Evolutionary conservation across 2,329 filamentous ascomycete genomes (phyloP), one percentile per base, ranked within the genome.

Genomic region (Pyricularia pennisetigena): DNA sequence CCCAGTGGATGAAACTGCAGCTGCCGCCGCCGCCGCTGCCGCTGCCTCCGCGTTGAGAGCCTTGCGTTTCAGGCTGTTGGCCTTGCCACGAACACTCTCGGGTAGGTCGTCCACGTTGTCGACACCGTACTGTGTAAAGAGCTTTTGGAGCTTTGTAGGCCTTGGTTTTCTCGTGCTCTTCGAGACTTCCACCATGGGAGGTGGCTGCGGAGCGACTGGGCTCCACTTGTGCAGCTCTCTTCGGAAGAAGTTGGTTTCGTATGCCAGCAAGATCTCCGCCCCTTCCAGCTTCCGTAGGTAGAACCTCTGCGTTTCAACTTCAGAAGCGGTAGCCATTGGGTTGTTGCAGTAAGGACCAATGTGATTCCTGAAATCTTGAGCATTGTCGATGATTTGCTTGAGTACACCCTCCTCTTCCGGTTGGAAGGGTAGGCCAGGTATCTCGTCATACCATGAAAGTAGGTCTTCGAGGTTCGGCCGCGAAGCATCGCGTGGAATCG

Each of bases 251-350:
- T 99, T 99, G n/a, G 94, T 97, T 80, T 99, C 95, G 69, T 90
- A 90, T 0, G 94, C 87, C 2, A 99, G 83, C 3, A 99, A 84
- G 67, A 99, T 94, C 76, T 99, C 95, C 0, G 95, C 94, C 2
- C 95, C 95, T 79, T 99, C 95, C 68, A 99, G 93, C 80, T 99
- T 99, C 69, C 95, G 91, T 59, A 99, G 83, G 74, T 97, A 98
- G 78, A 99, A 99, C 6, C 96, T 88, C 77, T 97, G 90, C 0
- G 91, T 94, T 68, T 93, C 91, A 9, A 93, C 89, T 76, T 98
- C 94, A 23, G 94, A 92, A 12, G 91, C 88, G 0, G 91, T 96
- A 0, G 90, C 90, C 75, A 93, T 86, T 26, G 93, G 81, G 1
- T 91, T 90, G 74, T 93, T 95, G 76, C 94, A 94, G 75, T 92